Percentiles rank a stretch among this genome's conserved stretches.
These are phyloP conservation scores for Aspergillus homomorphus DNA, from an alignment of 495 filamentous ascomycete genomes.

Conservation along the genomic window DNA sequence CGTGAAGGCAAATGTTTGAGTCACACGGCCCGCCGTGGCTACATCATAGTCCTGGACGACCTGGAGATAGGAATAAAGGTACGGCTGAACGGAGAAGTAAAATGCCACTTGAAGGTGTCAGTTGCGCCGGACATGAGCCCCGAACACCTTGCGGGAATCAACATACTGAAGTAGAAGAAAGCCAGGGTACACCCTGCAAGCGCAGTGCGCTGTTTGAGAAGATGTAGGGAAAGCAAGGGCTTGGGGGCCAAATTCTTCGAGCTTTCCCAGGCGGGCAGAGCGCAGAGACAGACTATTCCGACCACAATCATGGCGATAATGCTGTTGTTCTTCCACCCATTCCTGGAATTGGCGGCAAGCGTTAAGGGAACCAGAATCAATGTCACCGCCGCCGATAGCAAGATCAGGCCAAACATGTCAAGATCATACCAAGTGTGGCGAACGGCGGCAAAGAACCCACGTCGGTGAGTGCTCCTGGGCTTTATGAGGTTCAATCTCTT, in stretches of 20 bases:
- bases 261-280: slow-evolving; percentile 61
- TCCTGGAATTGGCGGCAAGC: slow-evolving; percentile 47
- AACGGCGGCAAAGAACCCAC: slow-evolving; percentile 29
- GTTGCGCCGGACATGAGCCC: slow-evolving; percentile 1
- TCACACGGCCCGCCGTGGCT: slow-evolving; percentile 61
- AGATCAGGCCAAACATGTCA: slow-evolving; percentile 54
- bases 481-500: slow-evolving; percentile 48
- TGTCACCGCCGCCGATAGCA: slow-evolving; percentile 56
- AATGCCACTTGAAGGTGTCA: slow-evolving; percentile 53
- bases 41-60: slow-evolving; percentile 65
- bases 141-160: neutral
- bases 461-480: slow-evolving; percentile 33
- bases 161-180: slow-evolving; percentile 60
- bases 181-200: slow-evolving; percentile 55
- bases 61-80: slow-evolving; percentile 69
- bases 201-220: slow-evolving; percentile 63
- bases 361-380: slow-evolving; percentile 61
- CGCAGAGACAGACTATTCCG: slow-evolving; percentile 53
- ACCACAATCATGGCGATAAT: slow-evolving; percentile 60
- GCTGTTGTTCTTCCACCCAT: slow-evolving; percentile 53
- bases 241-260: slow-evolving; percentile 52
- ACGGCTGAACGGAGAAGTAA: slow-evolving; percentile 63
- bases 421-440: slow-evolving; percentile 53
- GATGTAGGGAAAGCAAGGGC: slow-evolving; percentile 54
- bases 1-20: slow-evolving; percentile 68